Conservation (phyloP, 345 rosid species). For the Raphanus raphanistrum region DNA sequence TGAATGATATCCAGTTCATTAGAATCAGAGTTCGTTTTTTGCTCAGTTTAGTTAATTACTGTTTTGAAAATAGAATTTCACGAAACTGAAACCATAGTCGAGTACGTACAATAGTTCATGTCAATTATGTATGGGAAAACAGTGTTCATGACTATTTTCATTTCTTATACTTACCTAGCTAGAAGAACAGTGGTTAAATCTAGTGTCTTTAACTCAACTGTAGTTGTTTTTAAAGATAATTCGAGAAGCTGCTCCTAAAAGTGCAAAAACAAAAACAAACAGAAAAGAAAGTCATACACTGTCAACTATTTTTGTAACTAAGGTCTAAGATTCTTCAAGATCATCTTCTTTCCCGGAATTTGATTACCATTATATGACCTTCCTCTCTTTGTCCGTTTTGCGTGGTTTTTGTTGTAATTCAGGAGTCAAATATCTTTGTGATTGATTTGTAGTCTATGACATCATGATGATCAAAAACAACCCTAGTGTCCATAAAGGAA, state of each 20-base stretch:
- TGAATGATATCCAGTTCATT: neutral
- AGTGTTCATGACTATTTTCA: neutral
- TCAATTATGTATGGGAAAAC: neutral
- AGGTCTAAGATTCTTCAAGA: neutral
- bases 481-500: constrained; percentile 9
- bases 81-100: neutral
- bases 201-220: neutral
- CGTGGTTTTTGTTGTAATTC: constrained; percentile 8
- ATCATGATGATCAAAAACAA: constrained; percentile 20
- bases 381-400: constrained; percentile 6
- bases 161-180: neutral
- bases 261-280: neutral
- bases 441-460: constrained; percentile 6
- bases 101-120: neutral
- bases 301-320: neutral
- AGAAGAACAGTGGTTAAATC: neutral
- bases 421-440: constrained; percentile 8
- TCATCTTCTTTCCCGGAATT: neutral
- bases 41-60: neutral
- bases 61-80: neutral
- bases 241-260: neutral
- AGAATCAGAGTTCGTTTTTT: neutral
- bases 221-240: neutral
- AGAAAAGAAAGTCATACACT: neutral
- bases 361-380: neutral